These are phyloP conservation scores for Lactarius sanguifluus DNA, from an alignment of 768 basidiomycete genomes.

Conservation along the genomic window DNA sequence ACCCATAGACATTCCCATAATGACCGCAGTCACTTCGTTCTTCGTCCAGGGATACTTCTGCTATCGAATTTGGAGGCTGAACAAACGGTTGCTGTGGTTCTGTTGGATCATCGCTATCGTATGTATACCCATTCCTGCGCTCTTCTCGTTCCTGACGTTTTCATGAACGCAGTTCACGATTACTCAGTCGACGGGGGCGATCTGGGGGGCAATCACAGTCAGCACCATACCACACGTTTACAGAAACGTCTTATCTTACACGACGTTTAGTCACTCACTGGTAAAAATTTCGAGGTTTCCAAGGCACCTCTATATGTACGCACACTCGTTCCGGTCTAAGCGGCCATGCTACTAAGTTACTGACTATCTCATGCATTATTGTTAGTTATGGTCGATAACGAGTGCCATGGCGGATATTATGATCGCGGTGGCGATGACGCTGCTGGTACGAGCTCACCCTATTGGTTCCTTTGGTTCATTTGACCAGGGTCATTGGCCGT, in stretches of 20 bases:
- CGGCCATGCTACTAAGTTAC: too few relatives aligned
- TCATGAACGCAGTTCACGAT: not conserved
- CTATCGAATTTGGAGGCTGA: conserved; percentile 1
- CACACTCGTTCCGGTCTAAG: not conserved
- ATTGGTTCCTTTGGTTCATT: not conserved
- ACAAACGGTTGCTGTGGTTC: not conserved
- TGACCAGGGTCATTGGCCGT: not conserved
- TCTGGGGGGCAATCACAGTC: not conserved
- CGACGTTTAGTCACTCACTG: not conserved
- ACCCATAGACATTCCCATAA: not conserved
- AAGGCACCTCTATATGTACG: not conserved
- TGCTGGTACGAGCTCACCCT: not conserved
- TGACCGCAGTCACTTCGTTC: not conserved
- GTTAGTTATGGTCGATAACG: not conserved
- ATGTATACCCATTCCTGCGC: not conserved
- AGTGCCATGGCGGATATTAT: not conserved
- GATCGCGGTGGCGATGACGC: not conserved
- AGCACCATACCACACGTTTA: not conserved
- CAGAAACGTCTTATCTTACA: not conserved
- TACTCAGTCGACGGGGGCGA: not conserved
- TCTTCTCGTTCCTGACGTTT: not conserved
- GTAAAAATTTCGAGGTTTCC: not conserved
- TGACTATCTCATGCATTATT: not conserved
- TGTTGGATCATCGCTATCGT: not conserved
- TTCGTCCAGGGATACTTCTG: not conserved